Base-by-base conservation (phyloP, 2,329 filamentous ascomycete genomes). In the Paecilomyces sp. region DNA sequence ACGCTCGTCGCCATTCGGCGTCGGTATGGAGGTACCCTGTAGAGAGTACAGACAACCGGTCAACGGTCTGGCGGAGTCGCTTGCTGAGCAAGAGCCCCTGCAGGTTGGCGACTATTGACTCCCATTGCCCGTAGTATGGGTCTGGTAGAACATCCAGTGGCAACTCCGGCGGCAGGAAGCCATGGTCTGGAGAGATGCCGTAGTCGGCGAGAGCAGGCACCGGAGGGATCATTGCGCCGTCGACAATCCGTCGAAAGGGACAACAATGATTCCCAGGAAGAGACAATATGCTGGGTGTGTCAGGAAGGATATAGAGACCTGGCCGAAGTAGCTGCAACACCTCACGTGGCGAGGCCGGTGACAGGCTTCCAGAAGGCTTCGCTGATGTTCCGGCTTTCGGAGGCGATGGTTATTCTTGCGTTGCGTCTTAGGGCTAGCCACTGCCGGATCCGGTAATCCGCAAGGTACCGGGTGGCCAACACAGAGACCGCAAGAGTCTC, bases 81-180 rank as follows among this genome's bases (percentile, higher is more conserved):
- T 89, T 91, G 75, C 88, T 95, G 59, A 97, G 83, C 57, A 97
- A 87, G 61, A 97, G 80, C 12, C 88, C 86, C 77, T 97, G 94
- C 31, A 99, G 82, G 70, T 96, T 97, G 66, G 87, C 84, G 34
- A 88, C 85, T 56, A 97, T 83, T 54, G 88, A 85, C 77, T 99
- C 94, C 94, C 94, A 99, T 71, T 91, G 91, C 74, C 90, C 88
- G 77, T 97, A 99, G 80, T 97, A 97, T 2, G 89, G 85, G 70
- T 97, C 90, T 9, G 92, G 89, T 13, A 99, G 85, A 58, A 85
- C 80, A 62, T 90, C 87, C 63, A 97, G 81, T 51, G 94, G 94
- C 36, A 89, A 78, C 64, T 91, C 86, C 63, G 89, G 81, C 1
- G 94, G 92, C 58, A 99, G 85, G 78, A 99, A 99, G 69, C 94